These are phyloP conservation scores for Wickerhamomyces ciferrii DNA, from an alignment of 805 yeast species.

Conservation along the genomic window DNA sequence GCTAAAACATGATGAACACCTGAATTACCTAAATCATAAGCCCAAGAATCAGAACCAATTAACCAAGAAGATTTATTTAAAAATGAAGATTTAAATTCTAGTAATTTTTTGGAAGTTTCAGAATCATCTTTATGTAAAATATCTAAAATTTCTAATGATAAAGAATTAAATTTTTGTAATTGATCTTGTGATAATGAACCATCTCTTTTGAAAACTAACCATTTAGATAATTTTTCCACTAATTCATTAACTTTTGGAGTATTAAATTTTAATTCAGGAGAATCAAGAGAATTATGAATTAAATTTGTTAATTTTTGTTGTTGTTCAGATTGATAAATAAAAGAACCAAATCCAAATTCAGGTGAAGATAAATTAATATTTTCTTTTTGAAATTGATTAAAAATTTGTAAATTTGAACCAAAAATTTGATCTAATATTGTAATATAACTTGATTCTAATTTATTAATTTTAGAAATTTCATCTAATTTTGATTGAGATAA, in stretches of 20 bases:
- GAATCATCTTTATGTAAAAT: conserved; percentile 36
- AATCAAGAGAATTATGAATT: conserved; percentile 41
- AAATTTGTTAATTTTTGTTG: conserved; percentile 37
- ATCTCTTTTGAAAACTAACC: conserved; percentile 55
- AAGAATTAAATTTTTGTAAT: conserved; percentile 25
- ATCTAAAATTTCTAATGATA: conserved; percentile 28
- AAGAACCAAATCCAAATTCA: conserved; percentile 84
- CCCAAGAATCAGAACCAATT: conserved; percentile 93
- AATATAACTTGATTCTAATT: conserved; percentile 70
- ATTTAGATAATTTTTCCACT: conserved; percentile 55
- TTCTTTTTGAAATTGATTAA: conserved; percentile 51
- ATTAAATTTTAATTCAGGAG: conserved; percentile 34
- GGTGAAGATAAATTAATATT: conserved; percentile 54
- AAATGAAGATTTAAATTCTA: conserved; percentile 42
- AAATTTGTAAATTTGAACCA: conserved; percentile 45
- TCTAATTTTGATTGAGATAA: conserved; percentile 14
- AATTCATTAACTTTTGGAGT: conserved; percentile 41
- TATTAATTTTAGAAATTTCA: conserved; percentile 37
- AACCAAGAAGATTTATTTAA: conserved; percentile 63
- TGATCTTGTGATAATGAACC: conserved; percentile 23
- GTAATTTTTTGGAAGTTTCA: conserved; percentile 36
- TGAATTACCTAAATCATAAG: conserved; percentile 86
- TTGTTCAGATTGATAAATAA: conserved; percentile 50
- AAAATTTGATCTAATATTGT: conserved; percentile 71
- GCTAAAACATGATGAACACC: conserved; percentile 84